phyloP scores from a whole-genome alignment of 2,329 filamentous ascomycete species.

The Diaporthe citriasiana region DNA sequence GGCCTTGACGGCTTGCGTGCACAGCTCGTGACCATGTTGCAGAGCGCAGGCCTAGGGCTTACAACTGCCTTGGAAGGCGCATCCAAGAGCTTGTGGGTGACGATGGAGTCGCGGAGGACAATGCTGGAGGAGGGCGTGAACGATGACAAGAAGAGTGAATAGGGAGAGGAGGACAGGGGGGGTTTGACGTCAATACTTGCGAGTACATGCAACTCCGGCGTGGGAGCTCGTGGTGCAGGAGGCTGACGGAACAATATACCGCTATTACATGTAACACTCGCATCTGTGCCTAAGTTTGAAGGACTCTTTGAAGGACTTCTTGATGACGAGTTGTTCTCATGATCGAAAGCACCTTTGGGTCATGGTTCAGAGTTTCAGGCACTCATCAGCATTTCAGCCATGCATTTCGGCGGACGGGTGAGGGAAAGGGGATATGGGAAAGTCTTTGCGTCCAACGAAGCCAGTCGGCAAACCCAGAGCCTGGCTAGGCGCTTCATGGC shows the following conservation, averaged over 20 bases:
- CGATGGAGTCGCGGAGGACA: conserved; percentile 84
- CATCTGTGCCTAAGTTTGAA: not conserved
- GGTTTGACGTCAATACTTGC: not conserved
- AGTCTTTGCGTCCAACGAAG: not conserved
- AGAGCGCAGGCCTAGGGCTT: conserved; percentile 82
- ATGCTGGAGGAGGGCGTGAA: conserved; percentile 74
- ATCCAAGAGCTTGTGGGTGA: conserved; percentile 86
- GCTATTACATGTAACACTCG: not conserved
- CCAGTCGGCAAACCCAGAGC: not conserved
- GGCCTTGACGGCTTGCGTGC: conserved; percentile 84
- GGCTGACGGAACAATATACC: not conserved
- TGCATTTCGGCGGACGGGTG: not conserved
- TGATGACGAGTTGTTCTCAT: not conserved
- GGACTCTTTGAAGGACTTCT: no score
- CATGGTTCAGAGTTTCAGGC: not conserved
- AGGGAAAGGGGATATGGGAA: not conserved
- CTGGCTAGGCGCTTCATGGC: not conserved
- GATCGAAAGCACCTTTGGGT: not conserved
- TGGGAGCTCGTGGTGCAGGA: not conserved
- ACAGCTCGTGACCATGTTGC: conserved; percentile 85
- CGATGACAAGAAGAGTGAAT: conserved; percentile 48
- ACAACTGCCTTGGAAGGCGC: conserved; percentile 85
- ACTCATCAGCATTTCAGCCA: not conserved
- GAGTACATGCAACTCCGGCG: not conserved
- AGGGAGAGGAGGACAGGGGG: conserved; percentile 2